phyloP scores from a whole-genome alignment of 345 rosid species.

The Sisymbrium irio region DNA sequence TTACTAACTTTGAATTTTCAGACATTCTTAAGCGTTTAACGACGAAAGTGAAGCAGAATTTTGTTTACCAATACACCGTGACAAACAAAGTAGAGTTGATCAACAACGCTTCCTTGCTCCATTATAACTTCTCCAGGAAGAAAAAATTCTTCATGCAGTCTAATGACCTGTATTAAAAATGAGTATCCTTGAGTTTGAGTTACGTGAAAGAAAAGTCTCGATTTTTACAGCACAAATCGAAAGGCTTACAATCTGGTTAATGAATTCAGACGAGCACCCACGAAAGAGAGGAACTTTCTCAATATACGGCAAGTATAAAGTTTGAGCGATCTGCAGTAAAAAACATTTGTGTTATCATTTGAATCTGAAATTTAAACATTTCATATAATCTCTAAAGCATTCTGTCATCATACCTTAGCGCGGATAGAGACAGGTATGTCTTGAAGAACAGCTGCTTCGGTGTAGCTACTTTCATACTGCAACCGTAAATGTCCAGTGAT shows the following conservation, averaged over 20 bases:
- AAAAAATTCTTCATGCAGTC: slow-evolving; percentile 70
- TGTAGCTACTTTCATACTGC: slow-evolving; percentile 56
- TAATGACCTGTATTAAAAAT: slow-evolving; percentile 45
- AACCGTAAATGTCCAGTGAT: slow-evolving; percentile 63
- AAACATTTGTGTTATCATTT: not conserved
- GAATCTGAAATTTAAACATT: not conserved
- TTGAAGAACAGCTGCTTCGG: slow-evolving; percentile 67
- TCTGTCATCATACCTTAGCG: slow-evolving; percentile 47
- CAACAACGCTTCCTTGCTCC: slow-evolving; percentile 65
- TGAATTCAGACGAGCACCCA: slow-evolving; percentile 72
- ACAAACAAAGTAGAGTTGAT: slow-evolving; percentile 79
- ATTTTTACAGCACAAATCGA: slow-evolving; percentile 1
- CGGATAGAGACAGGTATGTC: slow-evolving; percentile 78
- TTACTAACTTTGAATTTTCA: not conserved
- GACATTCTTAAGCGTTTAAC: not conserved
- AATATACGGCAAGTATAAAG: slow-evolving; percentile 69
- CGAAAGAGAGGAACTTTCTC: slow-evolving; percentile 63
- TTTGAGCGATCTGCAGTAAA: slow-evolving; percentile 60
- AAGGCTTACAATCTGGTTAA: slow-evolving; percentile 73
- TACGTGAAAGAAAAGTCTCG: not conserved
- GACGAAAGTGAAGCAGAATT: not conserved
- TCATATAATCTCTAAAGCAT: not conserved
- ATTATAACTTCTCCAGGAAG: slow-evolving; percentile 80
- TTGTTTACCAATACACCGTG: slow-evolving; percentile 65
- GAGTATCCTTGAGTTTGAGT: not conserved